A percentile compares a stretch with the other conserved stretches of the same genome.
These are phyloP conservation scores for Dendrobium officinale DNA, from an alignment of 106 monocot species.

Conservation along the genomic window DNA sequence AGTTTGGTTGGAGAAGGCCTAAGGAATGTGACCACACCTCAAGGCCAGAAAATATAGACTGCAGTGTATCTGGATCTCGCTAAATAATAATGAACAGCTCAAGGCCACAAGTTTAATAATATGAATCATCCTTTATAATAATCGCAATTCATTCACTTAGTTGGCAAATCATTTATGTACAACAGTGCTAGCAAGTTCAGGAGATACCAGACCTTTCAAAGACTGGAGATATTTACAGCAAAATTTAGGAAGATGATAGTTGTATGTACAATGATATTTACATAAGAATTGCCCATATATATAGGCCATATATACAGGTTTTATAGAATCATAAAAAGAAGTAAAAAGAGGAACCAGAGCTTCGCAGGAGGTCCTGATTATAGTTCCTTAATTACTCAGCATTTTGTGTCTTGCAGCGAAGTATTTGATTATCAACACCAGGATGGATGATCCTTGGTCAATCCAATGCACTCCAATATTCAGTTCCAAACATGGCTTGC, in stretches of 20 bases:
- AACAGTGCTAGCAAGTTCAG: not conserved
- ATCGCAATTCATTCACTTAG: not conserved
- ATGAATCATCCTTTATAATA: not conserved
- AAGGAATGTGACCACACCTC: no score
- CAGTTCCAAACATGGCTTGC: no score
- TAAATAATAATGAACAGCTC: no score
- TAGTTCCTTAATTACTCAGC: not conserved
- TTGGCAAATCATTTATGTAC: not conserved
- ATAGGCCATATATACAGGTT: not conserved
- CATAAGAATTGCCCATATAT: not conserved
- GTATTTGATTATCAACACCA: not conserved
- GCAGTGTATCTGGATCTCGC: no score
- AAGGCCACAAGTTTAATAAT: no score
- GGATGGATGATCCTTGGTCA: not conserved
- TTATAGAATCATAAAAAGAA: not conserved
- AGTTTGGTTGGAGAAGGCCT: no score
- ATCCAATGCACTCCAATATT: no score
- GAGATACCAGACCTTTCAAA: not conserved
- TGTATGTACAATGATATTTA: slow-evolving; percentile 4
- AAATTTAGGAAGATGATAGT: not conserved
- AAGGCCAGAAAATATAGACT: no score
- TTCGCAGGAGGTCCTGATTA: not conserved
- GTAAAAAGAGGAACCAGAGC: not conserved
- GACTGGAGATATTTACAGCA: slow-evolving; percentile 2
- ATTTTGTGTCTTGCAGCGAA: not conserved